Base-by-base conservation (phyloP, 2,329 filamentous ascomycete species). In the Trichoderma oligosporum region DNA sequence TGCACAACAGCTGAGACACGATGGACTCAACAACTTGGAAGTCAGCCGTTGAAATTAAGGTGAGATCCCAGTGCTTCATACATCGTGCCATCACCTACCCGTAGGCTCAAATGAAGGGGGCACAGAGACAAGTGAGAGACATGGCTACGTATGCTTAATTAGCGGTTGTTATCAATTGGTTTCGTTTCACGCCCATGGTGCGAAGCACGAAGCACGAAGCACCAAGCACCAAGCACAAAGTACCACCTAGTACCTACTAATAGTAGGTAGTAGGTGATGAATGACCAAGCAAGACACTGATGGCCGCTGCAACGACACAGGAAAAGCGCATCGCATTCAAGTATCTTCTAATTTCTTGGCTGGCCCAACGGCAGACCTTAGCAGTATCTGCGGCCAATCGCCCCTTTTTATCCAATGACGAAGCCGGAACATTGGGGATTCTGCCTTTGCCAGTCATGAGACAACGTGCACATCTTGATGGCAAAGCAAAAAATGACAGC, bases 71-170 rank as follows among this genome's bases (percentile, higher is more conserved):
- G n/a, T 33, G 36, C 24, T 31, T 33, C 20, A 31, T 35, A 39
- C 11, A n/a, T 11, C 38, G 38, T 18, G 29, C 31, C 27, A n/a
- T 31, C 27, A 11, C 27, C 39, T 42, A 18, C 39, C 39, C 41
- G 44, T 18, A 22, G n/a, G 31, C 24, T 14, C 35, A 57, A 45
- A 57, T 27, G 54, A 57, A 27, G 54, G 44, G 20, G 44, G 35
- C 36, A 39, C 36, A 56, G 55, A 45, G 52, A 46, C 39, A 22
- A 31, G 41, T 27, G n/a, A 57, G 46, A 57, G 55, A 57, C 55
- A 57, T 55, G 56, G 31, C 41, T 55, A 22, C 49, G 56, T 54
- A 55, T 58, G 56, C 57, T 56, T 49, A 56, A 56, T 42, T 56
- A 29, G 48, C 31, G 22, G 39, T 41, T 33, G 16, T 42, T 33